Conservation (phyloP, 768 basidiomycete genomes). For the Termitomyces sp. region DNA sequence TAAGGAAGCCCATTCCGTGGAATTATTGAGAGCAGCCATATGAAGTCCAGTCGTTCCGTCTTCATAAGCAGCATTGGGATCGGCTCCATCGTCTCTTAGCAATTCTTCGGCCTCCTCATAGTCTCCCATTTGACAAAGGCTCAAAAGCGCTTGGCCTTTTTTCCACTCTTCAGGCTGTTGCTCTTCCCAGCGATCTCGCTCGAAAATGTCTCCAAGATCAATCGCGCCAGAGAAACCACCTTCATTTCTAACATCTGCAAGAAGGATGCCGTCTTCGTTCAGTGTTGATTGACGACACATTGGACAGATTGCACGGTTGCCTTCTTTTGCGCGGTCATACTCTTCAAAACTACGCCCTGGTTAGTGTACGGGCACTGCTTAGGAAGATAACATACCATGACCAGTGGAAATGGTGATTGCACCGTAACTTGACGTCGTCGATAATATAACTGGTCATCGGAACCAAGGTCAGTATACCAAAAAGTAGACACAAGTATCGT, state of each 20-base stretch:
- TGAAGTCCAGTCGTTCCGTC: constrained; percentile 12
- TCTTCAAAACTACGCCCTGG: constrained; percentile 4
- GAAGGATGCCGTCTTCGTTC: background rate
- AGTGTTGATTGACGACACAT: constrained; percentile 8
- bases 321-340: constrained; percentile 6
- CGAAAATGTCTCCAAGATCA: constrained; percentile 7
- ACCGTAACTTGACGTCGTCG: constrained; percentile 7
- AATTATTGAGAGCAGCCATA: constrained; percentile 8
- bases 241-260: constrained; percentile 7
- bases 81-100: constrained; percentile 1
- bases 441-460: constrained; percentile 2
- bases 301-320: constrained; percentile 3
- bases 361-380: background rate
- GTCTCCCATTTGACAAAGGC: constrained; percentile 4
- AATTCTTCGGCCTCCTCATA: constrained; percentile 6
- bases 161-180: constrained; percentile 9
- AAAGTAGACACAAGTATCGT: background rate
- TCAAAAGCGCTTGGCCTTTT: constrained; percentile 4
- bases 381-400: constrained; percentile 1
- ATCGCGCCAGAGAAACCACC: constrained; percentile 8
- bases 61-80: constrained; percentile 7
- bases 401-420: constrained; percentile 9
- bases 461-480: background rate
- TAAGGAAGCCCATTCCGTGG: constrained; percentile 6
- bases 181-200: constrained; percentile 10